Conservation (phyloP, 257 asterid species). For the Solanum neorickii region DNA sequence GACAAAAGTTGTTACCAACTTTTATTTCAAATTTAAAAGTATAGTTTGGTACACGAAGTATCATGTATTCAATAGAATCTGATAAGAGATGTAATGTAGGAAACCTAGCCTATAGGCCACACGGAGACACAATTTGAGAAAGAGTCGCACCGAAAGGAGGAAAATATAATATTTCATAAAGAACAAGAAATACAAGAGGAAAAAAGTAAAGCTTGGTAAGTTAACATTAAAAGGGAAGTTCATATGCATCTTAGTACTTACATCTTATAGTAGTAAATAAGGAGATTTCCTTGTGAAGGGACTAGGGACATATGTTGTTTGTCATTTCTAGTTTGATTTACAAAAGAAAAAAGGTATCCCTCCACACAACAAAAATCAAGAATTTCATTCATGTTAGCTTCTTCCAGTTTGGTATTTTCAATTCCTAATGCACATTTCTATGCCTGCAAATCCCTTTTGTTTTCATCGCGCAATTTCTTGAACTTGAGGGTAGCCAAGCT, state of each 20-base stretch:
- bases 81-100: too few species aligned
- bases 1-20: not conserved
- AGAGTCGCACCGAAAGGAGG: not conserved
- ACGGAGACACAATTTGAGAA: not conserved
- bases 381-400: constrained; percentile 30
- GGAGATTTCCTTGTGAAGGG: not conserved
- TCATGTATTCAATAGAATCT: not conserved
- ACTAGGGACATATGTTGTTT: not conserved
- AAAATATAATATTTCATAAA: not conserved
- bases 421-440: constrained; percentile 9
- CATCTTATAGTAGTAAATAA: constrained; percentile 19
- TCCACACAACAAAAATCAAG: constrained; percentile 19
- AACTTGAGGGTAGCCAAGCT: constrained; percentile 19
- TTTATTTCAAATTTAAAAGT: not conserved
- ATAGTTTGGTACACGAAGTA: not conserved
- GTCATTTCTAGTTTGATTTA: constrained; percentile 34
- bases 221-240: constrained; percentile 9
- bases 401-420: constrained; percentile 19
- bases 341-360: constrained; percentile 22
- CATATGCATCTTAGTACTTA: constrained; percentile 31
- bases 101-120: not conserved
- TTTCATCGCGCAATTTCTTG: constrained; percentile 42
- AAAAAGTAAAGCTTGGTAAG: not conserved
- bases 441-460: constrained; percentile 5
- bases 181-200: not conserved